Conservation (phyloP, 306 rosid species). For the Abrus pulchellus region DNA sequence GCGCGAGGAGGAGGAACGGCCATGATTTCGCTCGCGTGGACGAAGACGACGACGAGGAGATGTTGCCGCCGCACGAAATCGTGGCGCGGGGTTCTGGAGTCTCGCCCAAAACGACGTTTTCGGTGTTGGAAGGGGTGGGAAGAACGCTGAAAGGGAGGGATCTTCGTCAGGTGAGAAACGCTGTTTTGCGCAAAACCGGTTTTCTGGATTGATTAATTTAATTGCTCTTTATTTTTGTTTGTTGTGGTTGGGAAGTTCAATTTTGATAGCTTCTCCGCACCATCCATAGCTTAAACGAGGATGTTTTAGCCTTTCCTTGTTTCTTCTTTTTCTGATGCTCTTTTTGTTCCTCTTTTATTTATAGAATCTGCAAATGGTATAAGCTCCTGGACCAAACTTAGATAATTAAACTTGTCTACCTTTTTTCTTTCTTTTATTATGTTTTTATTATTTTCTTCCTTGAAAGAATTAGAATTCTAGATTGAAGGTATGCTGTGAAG, state of each 20-base stretch:
- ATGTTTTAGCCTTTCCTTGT: conserved; percentile 29
- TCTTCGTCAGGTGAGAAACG: conserved; percentile 89
- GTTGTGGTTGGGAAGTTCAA: conserved; percentile 42
- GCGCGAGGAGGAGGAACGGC: conserved; percentile 45
- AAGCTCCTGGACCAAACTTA: conserved; percentile 12
- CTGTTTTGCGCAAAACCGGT: conserved; percentile 84
- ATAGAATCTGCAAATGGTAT: conserved; percentile 28
- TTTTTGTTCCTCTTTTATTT: conserved; percentile 27
- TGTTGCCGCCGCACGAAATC: conserved; percentile 87
- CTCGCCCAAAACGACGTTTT: conserved; percentile 77
- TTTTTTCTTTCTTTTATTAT: neutral
- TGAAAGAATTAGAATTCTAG: no score
- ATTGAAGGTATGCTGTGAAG: neutral
- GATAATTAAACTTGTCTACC: neutral
- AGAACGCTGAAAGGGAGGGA: conserved; percentile 94
- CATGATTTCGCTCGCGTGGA: conserved; percentile 43
- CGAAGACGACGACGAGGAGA: conserved; percentile 59
- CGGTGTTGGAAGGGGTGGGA: conserved; percentile 89
- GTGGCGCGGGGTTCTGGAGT: conserved; percentile 74
- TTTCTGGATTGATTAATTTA: conserved; percentile 69
- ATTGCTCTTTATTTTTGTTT: neutral
- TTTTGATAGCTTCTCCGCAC: conserved; percentile 35
- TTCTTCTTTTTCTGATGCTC: conserved; percentile 18
- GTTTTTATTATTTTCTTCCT: neutral
- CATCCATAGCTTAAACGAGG: neutral